A percentile compares a stretch with the other conserved stretches of the same genome.
phyloP scores from a whole-genome alignment of 2,329 filamentous ascomycete genomes.

The Xylariaceae sp. region DNA sequence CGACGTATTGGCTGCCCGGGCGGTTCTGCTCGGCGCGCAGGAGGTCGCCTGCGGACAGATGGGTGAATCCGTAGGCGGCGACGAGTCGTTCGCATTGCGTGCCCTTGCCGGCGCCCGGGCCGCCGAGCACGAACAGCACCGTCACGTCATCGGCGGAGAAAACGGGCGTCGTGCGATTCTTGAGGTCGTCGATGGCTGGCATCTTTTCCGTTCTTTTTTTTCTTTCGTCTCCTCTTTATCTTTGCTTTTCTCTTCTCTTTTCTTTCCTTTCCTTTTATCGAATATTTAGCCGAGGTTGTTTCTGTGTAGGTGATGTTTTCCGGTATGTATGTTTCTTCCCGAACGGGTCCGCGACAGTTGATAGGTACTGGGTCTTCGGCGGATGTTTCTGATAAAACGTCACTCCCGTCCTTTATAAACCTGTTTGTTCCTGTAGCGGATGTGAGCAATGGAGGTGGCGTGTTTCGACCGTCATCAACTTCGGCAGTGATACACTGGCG shows the following conservation, averaged over 20 bases:
- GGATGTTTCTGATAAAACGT: no score
- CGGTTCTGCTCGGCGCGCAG: slow-evolving; percentile 91
- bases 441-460: no score
- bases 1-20: slow-evolving; percentile 79
- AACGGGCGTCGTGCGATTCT: slow-evolving; percentile 51
- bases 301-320: no score
- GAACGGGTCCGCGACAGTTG: no score
- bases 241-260: background rate
- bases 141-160: slow-evolving; percentile 76
- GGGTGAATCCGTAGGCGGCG: slow-evolving; percentile 81
- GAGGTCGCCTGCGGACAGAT: slow-evolving; percentile 89
- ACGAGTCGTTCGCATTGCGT: slow-evolving; percentile 92
- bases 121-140: slow-evolving; percentile 95
- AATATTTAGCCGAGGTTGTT: no score
- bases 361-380: no score
- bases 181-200: slow-evolving; percentile 37
- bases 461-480: no score
- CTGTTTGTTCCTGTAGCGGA: no score
- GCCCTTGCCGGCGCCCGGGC: slow-evolving; percentile 92
- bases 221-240: background rate
- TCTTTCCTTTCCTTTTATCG: background rate
- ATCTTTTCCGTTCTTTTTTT: slow-evolving; percentile 34
- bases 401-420: no score
- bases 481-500: no score
- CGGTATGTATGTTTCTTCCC: no score